Conservation (phyloP, 108 stramenopile species). For the Cyclotella atomus region DNA sequence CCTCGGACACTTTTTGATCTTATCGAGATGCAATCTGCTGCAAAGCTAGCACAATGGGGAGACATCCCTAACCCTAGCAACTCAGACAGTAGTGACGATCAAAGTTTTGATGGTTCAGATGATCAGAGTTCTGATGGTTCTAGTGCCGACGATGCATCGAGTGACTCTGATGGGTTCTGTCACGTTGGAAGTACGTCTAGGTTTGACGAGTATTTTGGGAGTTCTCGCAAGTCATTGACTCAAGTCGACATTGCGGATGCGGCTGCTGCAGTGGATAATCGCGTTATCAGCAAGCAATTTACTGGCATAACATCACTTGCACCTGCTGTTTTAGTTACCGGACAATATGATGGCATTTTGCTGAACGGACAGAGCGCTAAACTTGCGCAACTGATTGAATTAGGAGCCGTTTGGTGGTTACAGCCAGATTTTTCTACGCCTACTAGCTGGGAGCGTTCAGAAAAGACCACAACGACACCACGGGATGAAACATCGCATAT, state of each 20-base stretch:
- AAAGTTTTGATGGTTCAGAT: slow-evolving; percentile 36
- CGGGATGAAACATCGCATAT: slow-evolving; percentile 3
- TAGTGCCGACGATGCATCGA: slow-evolving; percentile 32
- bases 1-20: slow-evolving; percentile 60
- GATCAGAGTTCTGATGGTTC: no score
- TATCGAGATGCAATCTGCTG: slow-evolving; percentile 64
- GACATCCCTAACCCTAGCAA: slow-evolving; percentile 36
- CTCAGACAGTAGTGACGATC: slow-evolving; percentile 26
- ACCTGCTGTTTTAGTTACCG: slow-evolving; percentile 63
- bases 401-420: slow-evolving; percentile 50
- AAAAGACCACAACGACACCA: slow-evolving; percentile 1
- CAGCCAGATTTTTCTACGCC: slow-evolving; percentile 29
- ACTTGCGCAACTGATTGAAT: slow-evolving; percentile 54
- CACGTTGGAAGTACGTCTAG: slow-evolving; percentile 6
- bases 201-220: slow-evolving; percentile 33
- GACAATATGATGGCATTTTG: slow-evolving; percentile 40
- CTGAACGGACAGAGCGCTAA: slow-evolving; percentile 57
- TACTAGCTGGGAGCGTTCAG: slow-evolving; percentile 13
- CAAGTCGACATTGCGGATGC: background rate
- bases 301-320: slow-evolving; percentile 68
- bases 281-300: slow-evolving; percentile 19
- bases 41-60: slow-evolving; percentile 82
- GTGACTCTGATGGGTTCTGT: slow-evolving; percentile 48
- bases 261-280: background rate
- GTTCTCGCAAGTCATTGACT: slow-evolving; percentile 29